A percentile compares a stretch with the other conserved stretches of the same genome.
These are phyloP conservation scores for Gynostemma pentaphyllum DNA, from an alignment of 306 rosid genomes.

Conservation along the genomic window DNA sequence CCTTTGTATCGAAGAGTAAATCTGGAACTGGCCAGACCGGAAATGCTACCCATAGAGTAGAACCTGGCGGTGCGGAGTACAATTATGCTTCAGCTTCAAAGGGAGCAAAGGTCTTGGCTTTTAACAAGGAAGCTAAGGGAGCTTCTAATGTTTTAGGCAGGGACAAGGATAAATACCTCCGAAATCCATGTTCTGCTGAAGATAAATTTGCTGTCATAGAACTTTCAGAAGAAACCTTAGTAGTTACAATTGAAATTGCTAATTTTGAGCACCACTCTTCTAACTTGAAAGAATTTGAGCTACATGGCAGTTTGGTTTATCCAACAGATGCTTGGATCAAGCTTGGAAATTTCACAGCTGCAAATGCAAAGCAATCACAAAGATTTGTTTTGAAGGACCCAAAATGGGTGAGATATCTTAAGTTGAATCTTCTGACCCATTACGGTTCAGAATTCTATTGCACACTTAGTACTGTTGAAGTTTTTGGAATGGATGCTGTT, in stretches of 20 bases:
- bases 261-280: constrained; percentile 94
- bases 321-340: constrained; percentile 80
- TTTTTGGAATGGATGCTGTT: constrained; percentile 90
- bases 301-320: constrained; percentile 67
- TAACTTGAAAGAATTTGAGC: constrained; percentile 70
- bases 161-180: constrained; percentile 87
- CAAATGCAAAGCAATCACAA: constrained; percentile 70
- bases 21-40: constrained; percentile 44
- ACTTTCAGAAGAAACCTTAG: constrained; percentile 92
- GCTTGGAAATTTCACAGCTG: constrained; percentile 74
- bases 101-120: constrained; percentile 93
- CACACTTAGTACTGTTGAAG: constrained; percentile 68
- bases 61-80: constrained; percentile 82
- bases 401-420: constrained; percentile 95
- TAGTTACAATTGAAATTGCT: constrained; percentile 72
- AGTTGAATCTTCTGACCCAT: constrained; percentile 69
- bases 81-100: constrained; percentile 95
- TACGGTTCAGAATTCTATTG: constrained; percentile 91
- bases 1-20: constrained; percentile 45
- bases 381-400: constrained; percentile 67
- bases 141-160: constrained; percentile 74
- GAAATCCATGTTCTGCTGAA: constrained; percentile 90
- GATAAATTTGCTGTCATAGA: constrained; percentile 73
- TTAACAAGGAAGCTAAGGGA: constrained; percentile 95
- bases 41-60: constrained; percentile 61